A percentile compares a stretch with the other conserved stretches of the same genome.
phyloP scores from a whole-genome alignment of 768 basidiomycete species.

The Termitomyces sp. region DNA sequence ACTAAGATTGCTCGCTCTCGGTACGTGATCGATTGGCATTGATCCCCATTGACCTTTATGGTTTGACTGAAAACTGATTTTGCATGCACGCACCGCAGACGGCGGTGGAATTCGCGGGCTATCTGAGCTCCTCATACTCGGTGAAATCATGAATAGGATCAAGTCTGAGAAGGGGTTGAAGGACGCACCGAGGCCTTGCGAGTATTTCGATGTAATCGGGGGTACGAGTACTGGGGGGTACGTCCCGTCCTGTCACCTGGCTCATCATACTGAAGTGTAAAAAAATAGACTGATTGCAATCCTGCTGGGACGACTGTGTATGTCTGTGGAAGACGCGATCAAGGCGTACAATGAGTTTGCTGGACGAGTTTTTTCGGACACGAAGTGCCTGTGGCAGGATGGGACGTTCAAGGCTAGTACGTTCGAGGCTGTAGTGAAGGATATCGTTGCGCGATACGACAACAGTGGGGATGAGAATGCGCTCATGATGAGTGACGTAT shows the following conservation, averaged over 20 bases:
- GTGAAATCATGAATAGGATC: constrained; percentile 6
- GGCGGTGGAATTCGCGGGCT: constrained; percentile 6
- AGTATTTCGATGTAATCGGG: constrained; percentile 21
- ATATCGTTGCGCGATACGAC: neutral
- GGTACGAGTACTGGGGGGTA: constrained; percentile 22
- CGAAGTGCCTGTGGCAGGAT: neutral
- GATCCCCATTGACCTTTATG: neutral
- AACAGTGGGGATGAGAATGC: neutral
- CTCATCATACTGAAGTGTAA: neutral
- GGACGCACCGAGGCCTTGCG: constrained; percentile 12
- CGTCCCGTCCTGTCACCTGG: neutral
- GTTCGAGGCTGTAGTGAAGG: neutral
- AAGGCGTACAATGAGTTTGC: constrained; percentile 11
- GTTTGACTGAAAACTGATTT: too few species aligned
- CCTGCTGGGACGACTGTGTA: constrained; percentile 20
- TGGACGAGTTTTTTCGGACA: neutral
- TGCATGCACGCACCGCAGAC: neutral
- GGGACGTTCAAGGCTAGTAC: neutral
- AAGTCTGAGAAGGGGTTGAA: neutral
- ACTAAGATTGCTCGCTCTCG: neutral
- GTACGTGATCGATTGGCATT: neutral
- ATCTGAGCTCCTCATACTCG: constrained; percentile 2
- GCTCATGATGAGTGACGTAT: neutral
- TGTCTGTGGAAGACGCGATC: constrained; percentile 18
- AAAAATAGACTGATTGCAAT: constrained; percentile 16